Conservation (phyloP, 2,329 filamentous ascomycete genomes). For the Tolypocladium amazonense region DNA sequence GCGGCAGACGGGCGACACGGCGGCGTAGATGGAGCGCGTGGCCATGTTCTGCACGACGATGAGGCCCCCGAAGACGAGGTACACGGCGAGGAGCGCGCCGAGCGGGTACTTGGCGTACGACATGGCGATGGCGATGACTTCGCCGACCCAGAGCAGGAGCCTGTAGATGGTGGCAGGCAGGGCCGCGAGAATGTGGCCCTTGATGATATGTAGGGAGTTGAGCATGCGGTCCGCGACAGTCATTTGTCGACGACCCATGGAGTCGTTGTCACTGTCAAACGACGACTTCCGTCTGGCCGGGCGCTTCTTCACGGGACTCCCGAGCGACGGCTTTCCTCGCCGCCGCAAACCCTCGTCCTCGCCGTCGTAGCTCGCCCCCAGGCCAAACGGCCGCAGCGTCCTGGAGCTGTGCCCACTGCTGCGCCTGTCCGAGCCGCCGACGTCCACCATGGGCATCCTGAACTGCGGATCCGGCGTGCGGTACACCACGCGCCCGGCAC, state of each 20-base stretch:
- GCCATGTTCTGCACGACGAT: slow-evolving; percentile 53
- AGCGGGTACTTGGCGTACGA: slow-evolving; percentile 54
- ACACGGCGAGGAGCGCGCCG: slow-evolving; percentile 48
- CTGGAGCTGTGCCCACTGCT: slow-evolving; percentile 16
- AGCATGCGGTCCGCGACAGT: background rate
- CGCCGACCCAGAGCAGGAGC: slow-evolving; percentile 37
- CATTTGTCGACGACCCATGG: slow-evolving; percentile 3
- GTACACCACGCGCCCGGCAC: slow-evolving; percentile 14
- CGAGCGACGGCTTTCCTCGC: slow-evolving; percentile 7
- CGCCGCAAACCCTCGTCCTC: slow-evolving; percentile 18
- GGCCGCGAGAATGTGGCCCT: slow-evolving; percentile 21
- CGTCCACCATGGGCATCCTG: slow-evolving; percentile 38
- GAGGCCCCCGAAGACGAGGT: slow-evolving; percentile 47
- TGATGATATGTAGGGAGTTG: slow-evolving; percentile 5
- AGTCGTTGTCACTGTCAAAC: slow-evolving; percentile 5
- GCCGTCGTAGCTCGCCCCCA: slow-evolving; percentile 9
- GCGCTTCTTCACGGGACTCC: slow-evolving; percentile 15
- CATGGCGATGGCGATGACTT: slow-evolving; percentile 48
- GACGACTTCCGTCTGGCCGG: slow-evolving; percentile 5
- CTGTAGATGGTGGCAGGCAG: slow-evolving; percentile 28
- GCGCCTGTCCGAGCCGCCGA: slow-evolving; percentile 23
- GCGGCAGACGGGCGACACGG: slow-evolving; percentile 58
- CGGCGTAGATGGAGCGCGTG: slow-evolving; percentile 47
- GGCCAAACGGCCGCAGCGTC: slow-evolving; percentile 18
- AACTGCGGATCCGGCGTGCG: slow-evolving; percentile 39